Percentiles rank a stretch among this genome's conserved stretches.
Evolutionary conservation across 2,329 filamentous ascomycete genomes (phyloP).

Genomic region (Aotearoamyces nothofagi): DNA sequence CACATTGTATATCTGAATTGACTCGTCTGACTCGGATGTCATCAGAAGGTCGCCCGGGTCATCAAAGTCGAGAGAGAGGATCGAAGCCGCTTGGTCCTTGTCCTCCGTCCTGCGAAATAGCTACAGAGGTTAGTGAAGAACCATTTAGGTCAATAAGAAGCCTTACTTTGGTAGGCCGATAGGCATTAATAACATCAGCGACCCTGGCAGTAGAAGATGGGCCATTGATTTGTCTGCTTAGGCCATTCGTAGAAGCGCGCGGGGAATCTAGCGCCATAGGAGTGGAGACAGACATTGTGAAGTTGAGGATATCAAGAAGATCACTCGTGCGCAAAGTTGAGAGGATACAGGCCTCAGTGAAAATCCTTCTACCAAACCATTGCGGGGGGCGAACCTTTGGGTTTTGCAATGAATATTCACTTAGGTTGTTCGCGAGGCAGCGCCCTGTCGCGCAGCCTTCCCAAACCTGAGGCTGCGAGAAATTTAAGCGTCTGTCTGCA

Average conservation of each 20-base stretch:
- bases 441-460: too few relatives aligned
- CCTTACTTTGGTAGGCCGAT: constrained; percentile 64
- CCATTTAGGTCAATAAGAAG: neutral
- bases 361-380: too few relatives aligned
- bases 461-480: too few relatives aligned
- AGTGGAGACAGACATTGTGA: constrained; percentile 11
- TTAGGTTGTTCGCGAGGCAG: too few relatives aligned
- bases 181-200: constrained; percentile 61
- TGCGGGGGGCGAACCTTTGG: too few relatives aligned
- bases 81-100: constrained; percentile 31
- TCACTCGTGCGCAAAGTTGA: too few relatives aligned
- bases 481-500: too few relatives aligned
- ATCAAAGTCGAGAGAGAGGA: constrained; percentile 92
- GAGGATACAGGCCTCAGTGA: too few relatives aligned
- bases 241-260: constrained; percentile 7
- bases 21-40: constrained; percentile 84
- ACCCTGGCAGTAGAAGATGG: constrained; percentile 42
- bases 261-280: constrained; percentile 20
- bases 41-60: constrained; percentile 88
- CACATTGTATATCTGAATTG: constrained; percentile 88
- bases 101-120: constrained; percentile 36
- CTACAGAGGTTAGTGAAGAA: constrained; percentile 20
- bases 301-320: too few relatives aligned
- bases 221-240: constrained; percentile 6
- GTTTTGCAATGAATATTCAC: too few relatives aligned